Evolutionary conservation across 306 rosid genomes (phyloP).

Genomic region (Corylus americana): DNA sequence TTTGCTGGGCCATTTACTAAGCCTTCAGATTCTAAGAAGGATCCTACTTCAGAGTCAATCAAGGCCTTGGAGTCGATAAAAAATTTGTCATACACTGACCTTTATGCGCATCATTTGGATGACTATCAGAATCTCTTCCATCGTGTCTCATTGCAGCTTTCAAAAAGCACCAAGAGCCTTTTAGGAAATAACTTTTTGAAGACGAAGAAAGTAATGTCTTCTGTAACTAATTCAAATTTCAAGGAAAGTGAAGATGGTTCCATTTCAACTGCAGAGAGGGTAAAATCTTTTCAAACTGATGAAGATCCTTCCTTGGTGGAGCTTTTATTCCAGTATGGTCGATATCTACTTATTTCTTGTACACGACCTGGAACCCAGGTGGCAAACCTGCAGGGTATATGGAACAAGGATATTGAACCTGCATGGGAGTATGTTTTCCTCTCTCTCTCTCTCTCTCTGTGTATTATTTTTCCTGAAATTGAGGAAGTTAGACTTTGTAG

Average conservation of each 20-base stretch:
- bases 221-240: conserved; percentile 31
- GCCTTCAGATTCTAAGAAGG: conserved; percentile 75
- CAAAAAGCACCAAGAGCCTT: conserved; percentile 53
- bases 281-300: conserved; percentile 71
- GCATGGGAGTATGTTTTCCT: conserved; percentile 80
- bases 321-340: conserved; percentile 89
- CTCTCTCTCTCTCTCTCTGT: background rate
- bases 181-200: conserved; percentile 25
- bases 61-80: conserved; percentile 46
- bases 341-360: conserved; percentile 84
- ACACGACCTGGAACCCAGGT: conserved; percentile 88
- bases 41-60: conserved; percentile 71
- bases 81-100: conserved; percentile 56
- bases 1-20: conserved; percentile 74
- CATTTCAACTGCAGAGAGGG: conserved; percentile 78
- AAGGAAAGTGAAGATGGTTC: conserved; percentile 36
- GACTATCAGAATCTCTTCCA: conserved; percentile 85
- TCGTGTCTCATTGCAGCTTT: conserved; percentile 86
- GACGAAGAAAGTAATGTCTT: conserved; percentile 20
- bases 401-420: conserved; percentile 79
- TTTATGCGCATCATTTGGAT: conserved; percentile 64
- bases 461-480: conserved; percentile 14
- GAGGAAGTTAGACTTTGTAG: conserved; percentile 16
- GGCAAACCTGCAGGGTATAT: conserved; percentile 90
- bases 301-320: conserved; percentile 94